These are phyloP conservation scores for Globisporangium barbulae DNA, from an alignment of 352 stramenopile species.

Conservation along the genomic window DNA sequence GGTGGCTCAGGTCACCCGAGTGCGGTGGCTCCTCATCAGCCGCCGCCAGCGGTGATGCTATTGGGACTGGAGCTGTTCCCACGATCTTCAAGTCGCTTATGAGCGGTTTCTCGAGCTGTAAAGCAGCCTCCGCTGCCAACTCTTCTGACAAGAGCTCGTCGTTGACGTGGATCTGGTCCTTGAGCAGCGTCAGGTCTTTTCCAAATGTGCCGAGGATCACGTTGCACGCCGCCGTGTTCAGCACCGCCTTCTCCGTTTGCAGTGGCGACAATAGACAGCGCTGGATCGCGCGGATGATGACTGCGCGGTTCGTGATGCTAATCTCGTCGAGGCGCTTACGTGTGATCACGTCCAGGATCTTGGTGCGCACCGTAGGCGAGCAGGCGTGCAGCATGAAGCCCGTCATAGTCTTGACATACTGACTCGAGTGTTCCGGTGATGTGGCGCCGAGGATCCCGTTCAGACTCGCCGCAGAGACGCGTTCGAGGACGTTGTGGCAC, in stretches of 20 bases:
- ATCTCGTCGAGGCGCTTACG: constrained; percentile 63
- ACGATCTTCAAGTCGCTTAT: not conserved
- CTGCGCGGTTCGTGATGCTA: constrained; percentile 64
- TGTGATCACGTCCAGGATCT: constrained; percentile 77
- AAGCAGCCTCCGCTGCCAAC: not conserved
- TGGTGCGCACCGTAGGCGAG: constrained; percentile 48
- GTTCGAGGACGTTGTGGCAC: constrained; percentile 72
- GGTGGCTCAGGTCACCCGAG: constrained; percentile 69
- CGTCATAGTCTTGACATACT: constrained; percentile 82
- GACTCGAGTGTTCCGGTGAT: constrained; percentile 65
- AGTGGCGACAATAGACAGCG: constrained; percentile 67
- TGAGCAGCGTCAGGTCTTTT: constrained; percentile 66
- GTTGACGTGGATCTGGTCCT: constrained; percentile 74
- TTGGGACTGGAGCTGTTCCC: not conserved
- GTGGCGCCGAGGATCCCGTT: constrained; percentile 79
- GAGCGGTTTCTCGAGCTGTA: not conserved
- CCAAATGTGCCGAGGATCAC: constrained; percentile 69
- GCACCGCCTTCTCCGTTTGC: constrained; percentile 56
- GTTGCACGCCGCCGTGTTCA: constrained; percentile 68
- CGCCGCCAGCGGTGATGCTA: not conserved
- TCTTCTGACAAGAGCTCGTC: constrained; percentile 47
- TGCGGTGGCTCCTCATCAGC: constrained; percentile 44
- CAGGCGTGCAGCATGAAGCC: constrained; percentile 83
- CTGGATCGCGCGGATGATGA: constrained; percentile 81
- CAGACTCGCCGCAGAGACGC: constrained; percentile 53